Base-by-base conservation (phyloP, 2,329 filamentous ascomycete species). In the Fusarium verticillioides region DNA sequence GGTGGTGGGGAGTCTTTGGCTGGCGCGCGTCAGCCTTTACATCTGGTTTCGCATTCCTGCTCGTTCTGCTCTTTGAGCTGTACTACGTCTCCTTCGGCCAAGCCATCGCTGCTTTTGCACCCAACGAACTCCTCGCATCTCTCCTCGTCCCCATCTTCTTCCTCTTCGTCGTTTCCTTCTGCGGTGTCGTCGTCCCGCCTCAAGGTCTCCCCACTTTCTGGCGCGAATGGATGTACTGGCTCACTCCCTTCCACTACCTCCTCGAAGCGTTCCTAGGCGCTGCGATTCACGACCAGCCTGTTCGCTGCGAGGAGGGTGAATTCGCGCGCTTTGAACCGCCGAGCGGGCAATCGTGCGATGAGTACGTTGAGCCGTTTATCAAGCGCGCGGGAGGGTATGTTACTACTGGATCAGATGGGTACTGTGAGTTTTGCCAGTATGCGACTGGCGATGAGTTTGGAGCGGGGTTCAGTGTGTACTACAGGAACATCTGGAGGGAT, bases 141-240 rank as follows among this genome's bases (percentile, higher is more conserved):
- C 81, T 93, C 0, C 83, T 93, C 2, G 90, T 93, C 2, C 92
- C 92, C 0, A 79, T 92, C 8, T 92, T 93, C 81, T 92, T 93
- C 82, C 87, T 91, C 32, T 93, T 93, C 75, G 87, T 93, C 42
- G 86, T 92, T 28, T 87, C 88, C 13, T 94, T 94, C 84, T 93
- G 91, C 78, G 92, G 92, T 64, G 90, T 93, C 10, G 87, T 93
- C 15, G 91, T 93, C 2, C 91, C 91, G 0, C 89, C 89, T 21
- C 77, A 72, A 4, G 85, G 85, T 7, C 80, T 94, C 1, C 89
- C 89, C 0, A 79, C 83, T 4, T 93, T 93, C 79, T 93, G 92
- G 91, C 84, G 85, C 19, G 81, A 81, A 12, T 90, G 87, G 87
- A 89, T 91, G 88, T 93, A 93, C 79, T 89, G 88, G 81, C 83